Base-by-base conservation (phyloP, 1,284 basidiomycete species). In the Trichosporon faecale region DNA sequence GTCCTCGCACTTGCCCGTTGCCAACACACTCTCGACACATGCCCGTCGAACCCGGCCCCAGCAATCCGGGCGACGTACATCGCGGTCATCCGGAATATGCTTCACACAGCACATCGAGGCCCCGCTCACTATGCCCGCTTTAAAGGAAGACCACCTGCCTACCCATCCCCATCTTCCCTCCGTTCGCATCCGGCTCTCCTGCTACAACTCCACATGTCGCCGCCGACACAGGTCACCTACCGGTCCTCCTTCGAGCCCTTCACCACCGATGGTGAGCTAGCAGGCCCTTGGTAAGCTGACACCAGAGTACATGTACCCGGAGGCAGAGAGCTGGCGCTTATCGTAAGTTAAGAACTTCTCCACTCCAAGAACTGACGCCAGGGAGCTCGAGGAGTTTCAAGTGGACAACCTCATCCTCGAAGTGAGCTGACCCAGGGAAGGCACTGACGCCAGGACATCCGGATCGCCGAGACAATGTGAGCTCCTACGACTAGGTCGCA, bases 401-500 rank as follows among this genome's bases (percentile, higher is more conserved):
- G 71, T 72, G 21, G 71, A 72, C 69, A 72, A 72, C 46, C 69
- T 72, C 25, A 57, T 72, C 31, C 66, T 72, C 16, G 71, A 72
- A 35, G 71, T 70, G 27, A 44, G 69, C 55, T 4, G 6, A 14
- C 8, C 2, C 4, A 2, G n/a, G 9, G 31, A 61, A 18, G 18
- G 33, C 23, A 9, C 33, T 65, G 55, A 65, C 35, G 18, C 23
- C 29, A 72, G 71, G 71, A 72, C 60, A 72, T 72, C 61, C 70
- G 70, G 35, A 72, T 72, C 25, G 68, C 71, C n/a, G 71, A 72
- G 63, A 70, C 69, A 69, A 72, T 72, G 71, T 72, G 29, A 18
- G 35, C 31, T 27, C 4, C 3, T 9, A 1, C 6, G 14, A 8
- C 25, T 23, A 4, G 7, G 12, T n/a, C 3, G 16, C 8, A 8